Percentiles rank a stretch among this genome's conserved stretches.
phyloP scores from a whole-genome alignment of 176 grass and related monocot genomes.

The Saccharum spontaneum region DNA sequence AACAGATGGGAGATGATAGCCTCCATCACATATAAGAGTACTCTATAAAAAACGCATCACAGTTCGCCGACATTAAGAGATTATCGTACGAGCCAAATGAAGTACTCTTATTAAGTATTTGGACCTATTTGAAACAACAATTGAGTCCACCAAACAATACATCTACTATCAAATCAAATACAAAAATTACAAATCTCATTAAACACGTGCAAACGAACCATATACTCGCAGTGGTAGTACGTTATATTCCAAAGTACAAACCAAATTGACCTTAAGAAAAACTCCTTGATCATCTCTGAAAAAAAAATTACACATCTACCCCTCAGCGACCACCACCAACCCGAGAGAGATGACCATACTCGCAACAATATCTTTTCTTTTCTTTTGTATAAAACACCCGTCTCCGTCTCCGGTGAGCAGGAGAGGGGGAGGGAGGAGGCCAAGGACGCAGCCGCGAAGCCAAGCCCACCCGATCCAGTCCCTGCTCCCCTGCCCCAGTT shows the following conservation, averaged over 20 bases:
- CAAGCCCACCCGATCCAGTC: slow-evolving; percentile 22
- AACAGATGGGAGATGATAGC: neutral
- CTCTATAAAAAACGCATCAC: too few species aligned
- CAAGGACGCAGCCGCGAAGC: slow-evolving; percentile 25
- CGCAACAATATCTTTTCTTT: slow-evolving; percentile 8
- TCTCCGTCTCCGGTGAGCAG: slow-evolving; percentile 45
- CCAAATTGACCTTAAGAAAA: neutral
- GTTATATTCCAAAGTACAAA: neutral
- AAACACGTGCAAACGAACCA: slow-evolving; percentile 20
- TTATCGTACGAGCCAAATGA: neutral
- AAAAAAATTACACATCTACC: neutral
- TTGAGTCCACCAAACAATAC: neutral
- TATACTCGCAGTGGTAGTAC: too few species aligned
- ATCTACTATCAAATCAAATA: neutral
- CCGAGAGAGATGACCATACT: slow-evolving; percentile 2
- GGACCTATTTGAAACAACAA: neutral
- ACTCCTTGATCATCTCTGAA: neutral
- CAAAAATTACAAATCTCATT: neutral
- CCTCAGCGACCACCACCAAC: slow-evolving; percentile 34
- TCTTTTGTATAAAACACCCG: slow-evolving; percentile 32
- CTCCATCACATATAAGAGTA: neutral
- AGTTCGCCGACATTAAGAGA: neutral
- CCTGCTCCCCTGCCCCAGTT: neutral
- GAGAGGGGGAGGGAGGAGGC: slow-evolving; percentile 25
- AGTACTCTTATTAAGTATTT: neutral